These are phyloP conservation scores for Volvox carteri DNA, from an alignment of 163 green algal genomes.

Conservation along the genomic window DNA sequence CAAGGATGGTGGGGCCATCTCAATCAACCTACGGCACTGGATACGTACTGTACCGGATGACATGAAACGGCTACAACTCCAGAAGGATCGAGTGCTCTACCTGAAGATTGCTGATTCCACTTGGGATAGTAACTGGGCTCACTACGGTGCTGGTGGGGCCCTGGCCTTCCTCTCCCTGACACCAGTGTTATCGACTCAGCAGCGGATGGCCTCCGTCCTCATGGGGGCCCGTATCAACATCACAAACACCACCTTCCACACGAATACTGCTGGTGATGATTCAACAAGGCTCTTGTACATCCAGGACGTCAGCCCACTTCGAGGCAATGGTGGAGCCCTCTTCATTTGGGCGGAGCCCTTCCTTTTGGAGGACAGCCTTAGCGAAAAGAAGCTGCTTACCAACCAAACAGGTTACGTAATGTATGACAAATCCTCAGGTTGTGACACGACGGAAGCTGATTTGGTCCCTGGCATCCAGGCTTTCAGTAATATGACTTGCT, in stretches of 20 bases:
- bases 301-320: neutral
- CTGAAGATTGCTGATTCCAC: neutral
- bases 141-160: neutral
- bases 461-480: neutral
- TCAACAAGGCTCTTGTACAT: neutral
- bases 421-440: neutral
- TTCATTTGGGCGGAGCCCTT: neutral
- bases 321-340: slow-evolving; percentile 1
- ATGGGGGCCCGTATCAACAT: neutral
- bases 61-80: neutral
- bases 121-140: neutral
- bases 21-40: neutral
- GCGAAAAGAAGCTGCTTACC: neutral
- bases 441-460: neutral
- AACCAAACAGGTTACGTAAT: neutral
- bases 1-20: neutral
- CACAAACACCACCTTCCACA: neutral
- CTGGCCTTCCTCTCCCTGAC: neutral
- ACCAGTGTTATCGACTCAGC: neutral
- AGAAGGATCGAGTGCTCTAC: neutral
- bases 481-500: neutral
- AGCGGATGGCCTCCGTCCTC: neutral
- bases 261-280: neutral
- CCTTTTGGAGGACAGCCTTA: neutral
- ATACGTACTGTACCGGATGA: neutral